Conservation (phyloP, 148 eudicot species). For the Camellia sinensis region DNA sequence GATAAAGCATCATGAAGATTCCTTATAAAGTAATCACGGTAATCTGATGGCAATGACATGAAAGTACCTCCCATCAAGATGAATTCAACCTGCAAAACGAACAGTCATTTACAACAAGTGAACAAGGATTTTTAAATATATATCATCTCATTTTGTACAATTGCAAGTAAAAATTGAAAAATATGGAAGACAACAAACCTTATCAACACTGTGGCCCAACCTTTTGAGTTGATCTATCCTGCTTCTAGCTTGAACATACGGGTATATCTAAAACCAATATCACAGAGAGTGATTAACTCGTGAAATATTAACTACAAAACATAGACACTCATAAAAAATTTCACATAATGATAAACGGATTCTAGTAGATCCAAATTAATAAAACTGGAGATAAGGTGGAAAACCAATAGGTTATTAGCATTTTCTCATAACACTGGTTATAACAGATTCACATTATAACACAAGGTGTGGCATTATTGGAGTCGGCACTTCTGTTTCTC, state of each 20-base stretch:
- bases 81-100: slow-evolving; percentile 66
- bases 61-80: slow-evolving; percentile 99
- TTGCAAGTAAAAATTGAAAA: background rate
- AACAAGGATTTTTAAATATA: background rate
- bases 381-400: background rate
- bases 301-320: background rate
- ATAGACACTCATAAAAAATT: background rate
- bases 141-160: background rate
- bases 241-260: slow-evolving; percentile 96
- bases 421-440: too few species aligned
- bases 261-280: slow-evolving; percentile 70
- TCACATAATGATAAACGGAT: background rate
- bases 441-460: too few species aligned
- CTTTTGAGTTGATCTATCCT: slow-evolving; percentile 98
- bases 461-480: too few species aligned
- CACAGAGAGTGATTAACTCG: slow-evolving; percentile 1
- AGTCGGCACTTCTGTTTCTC: too few species aligned
- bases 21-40: slow-evolving; percentile 87
- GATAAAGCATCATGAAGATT: slow-evolving; percentile 98
- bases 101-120: background rate
- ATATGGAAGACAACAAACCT: slow-evolving; percentile 34
- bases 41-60: slow-evolving; percentile 95
- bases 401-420: too few species aligned
- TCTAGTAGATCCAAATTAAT: background rate
- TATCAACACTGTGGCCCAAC: slow-evolving; percentile 96